Base-by-base conservation (phyloP, 257 asterid species). In the Leptodermis oblonga region DNA sequence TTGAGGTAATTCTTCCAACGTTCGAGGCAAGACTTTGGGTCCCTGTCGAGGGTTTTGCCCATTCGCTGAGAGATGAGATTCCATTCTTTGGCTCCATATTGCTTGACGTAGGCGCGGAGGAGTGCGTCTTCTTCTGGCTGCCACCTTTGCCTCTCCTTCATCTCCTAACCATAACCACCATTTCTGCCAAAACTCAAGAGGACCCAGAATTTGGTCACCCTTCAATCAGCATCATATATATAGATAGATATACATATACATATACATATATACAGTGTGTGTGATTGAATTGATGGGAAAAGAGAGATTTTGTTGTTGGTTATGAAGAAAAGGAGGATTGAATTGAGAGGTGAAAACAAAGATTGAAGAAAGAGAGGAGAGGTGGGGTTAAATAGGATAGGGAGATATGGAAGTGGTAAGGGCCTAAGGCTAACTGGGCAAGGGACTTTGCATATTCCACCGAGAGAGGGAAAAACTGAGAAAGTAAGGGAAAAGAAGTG, bases 101-200 rank as follows among this genome's bases (percentile, higher is more conserved):
- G 95, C 72, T 86, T 89, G 14, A 92, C 96, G 70, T 92, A 89
- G 59, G 94, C 89, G 55, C 86, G 88, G 75, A 92, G 88, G 63
- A 89, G 84, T 56, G 90, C 79, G 86, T 87, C 94, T 87, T 86
- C 95, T 83, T 86, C 95, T 20, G 95, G 86, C 46, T 85, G 90
- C 95, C 98, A 89, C 77, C 96, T 76, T 82, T 92, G 98, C 46
- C 94, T 76, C 74, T 89, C 95, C 81, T 86, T 88, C 96, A 87
- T 86, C 76, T 78, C 86, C 79, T 34, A 13, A 30, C 65, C 81
- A 69, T 46, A 48, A 55, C 65, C 46, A 56, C 69, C 62, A 56
- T 59, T 59, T 62, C 68, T 76, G 62, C 68, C 10, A 34, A 25
- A 18, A 20, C 23, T 9, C 7, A 41, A n/a, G 66, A 4, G 65